Evolutionary conservation across 2,329 filamentous ascomycete species (phyloP).

Genomic region (Rhynchosporium agropyri): DNA sequence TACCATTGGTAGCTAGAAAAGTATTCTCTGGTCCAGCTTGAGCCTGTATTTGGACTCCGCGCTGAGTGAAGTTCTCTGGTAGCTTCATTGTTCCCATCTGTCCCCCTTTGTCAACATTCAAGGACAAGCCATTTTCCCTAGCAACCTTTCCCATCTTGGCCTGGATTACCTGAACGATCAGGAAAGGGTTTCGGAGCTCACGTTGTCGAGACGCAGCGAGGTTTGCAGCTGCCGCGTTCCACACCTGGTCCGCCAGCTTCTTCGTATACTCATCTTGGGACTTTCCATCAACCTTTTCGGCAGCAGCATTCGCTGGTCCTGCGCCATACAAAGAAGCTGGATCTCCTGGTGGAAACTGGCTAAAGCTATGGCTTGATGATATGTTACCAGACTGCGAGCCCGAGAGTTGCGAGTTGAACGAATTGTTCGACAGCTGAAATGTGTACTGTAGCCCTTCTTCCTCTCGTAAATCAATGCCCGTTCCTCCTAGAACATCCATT

Average conservation of each 20-base stretch:
- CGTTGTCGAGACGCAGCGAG: conserved; percentile 59
- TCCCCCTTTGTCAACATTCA: conserved; percentile 61
- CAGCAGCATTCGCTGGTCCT: conserved; percentile 65
- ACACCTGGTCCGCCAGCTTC: conserved; percentile 66
- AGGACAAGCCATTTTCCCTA: conserved; percentile 56
- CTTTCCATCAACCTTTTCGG: conserved; percentile 48
- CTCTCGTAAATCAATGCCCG: conserved; percentile 83
- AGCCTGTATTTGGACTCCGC: conserved; percentile 53
- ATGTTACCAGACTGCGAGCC: conserved; percentile 47
- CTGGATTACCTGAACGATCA: conserved; percentile 35
- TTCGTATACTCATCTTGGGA: conserved; percentile 67
- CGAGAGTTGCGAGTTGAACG: conserved; percentile 49
- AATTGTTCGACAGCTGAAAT: conserved; percentile 64
- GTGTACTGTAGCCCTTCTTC: conserved; percentile 73
- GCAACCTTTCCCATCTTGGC: conserved; percentile 59
- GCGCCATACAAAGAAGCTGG: conserved; percentile 65
- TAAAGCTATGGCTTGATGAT: conserved; percentile 52
- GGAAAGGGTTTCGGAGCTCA: conserved; percentile 60
- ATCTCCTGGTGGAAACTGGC: conserved; percentile 56
- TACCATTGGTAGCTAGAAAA: conserved; percentile 63
- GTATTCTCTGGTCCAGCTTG: conserved; percentile 65
- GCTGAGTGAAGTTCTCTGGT: conserved; percentile 36
- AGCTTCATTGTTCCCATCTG: conserved; percentile 46
- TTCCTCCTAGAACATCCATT: conserved; percentile 80
- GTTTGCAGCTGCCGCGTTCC: conserved; percentile 62